A percentile compares a stretch with the other conserved stretches of the same genome.
These are phyloP conservation scores for Chondrus crispus DNA, from an alignment of 23 red algal genomes.

Conservation along the genomic window DNA sequence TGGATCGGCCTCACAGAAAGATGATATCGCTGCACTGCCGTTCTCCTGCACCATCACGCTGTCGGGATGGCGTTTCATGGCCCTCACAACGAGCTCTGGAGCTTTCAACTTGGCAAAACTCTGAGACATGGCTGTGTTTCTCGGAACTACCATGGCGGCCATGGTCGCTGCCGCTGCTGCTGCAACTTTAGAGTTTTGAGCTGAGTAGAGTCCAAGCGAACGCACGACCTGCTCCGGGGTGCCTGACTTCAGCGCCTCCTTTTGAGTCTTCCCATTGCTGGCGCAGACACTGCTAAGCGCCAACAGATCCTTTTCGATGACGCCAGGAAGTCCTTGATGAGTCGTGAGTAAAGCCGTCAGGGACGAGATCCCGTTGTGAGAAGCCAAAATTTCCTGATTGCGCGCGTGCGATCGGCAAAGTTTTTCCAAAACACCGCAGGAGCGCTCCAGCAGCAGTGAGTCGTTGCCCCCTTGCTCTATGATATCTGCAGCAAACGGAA, in stretches of 20 bases:
- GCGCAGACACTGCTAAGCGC: slow-evolving; percentile 33
- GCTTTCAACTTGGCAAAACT: slow-evolving; percentile 26
- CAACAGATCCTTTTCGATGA: slow-evolving; percentile 23
- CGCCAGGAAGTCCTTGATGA: slow-evolving; percentile 8
- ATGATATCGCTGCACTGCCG: slow-evolving; percentile 38
- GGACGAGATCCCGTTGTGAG: slow-evolving; percentile 11
- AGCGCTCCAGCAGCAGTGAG: slow-evolving; percentile 13
- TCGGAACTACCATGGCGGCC: slow-evolving; percentile 25
- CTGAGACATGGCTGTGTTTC: slow-evolving; percentile 41
- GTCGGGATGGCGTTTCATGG: slow-evolving; percentile 56
- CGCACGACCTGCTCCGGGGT: slow-evolving; percentile 36
- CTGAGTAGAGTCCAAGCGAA: slow-evolving; percentile 14
- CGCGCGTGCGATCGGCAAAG: slow-evolving; percentile 23
- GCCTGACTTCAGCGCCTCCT: slow-evolving; percentile 20
- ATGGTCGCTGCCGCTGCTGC: slow-evolving; percentile 32
- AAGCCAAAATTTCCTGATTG: slow-evolving; percentile 30
- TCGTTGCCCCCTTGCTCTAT: slow-evolving; percentile 47
- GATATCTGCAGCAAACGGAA: slow-evolving; percentile 31
- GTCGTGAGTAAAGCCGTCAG: background rate
- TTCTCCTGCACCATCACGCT: slow-evolving; percentile 55
- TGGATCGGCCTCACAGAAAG: slow-evolving; percentile 48
- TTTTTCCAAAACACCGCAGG: slow-evolving; percentile 43
- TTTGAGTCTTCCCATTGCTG: slow-evolving; percentile 20
- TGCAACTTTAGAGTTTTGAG: slow-evolving; percentile 41
- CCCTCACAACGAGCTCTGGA: slow-evolving; percentile 31